Evolutionary conservation across 495 filamentous ascomycete species (phyloP).

Genomic region (Podospora pseudocomata): DNA sequence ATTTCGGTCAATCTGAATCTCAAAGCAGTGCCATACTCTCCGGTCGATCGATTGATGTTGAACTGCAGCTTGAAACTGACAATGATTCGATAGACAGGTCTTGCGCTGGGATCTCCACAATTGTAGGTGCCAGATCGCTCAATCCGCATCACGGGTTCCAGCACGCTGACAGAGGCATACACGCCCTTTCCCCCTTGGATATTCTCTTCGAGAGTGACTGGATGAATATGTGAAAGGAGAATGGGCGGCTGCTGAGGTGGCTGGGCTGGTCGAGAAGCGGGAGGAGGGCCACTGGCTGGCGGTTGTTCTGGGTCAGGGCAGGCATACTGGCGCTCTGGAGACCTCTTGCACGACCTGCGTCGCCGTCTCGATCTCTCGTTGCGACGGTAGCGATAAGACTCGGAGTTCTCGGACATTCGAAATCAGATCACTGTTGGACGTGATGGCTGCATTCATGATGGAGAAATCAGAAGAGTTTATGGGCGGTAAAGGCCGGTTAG

Average conservation of each 20-base stretch:
- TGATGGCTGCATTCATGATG: neutral
- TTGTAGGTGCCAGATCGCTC: constrained; percentile 17
- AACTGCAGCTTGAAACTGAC: constrained; percentile 23
- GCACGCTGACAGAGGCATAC: constrained; percentile 21
- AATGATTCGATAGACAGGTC: constrained; percentile 21
- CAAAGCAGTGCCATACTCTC: constrained; percentile 5
- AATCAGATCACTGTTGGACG: neutral
- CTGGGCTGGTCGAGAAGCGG: neutral
- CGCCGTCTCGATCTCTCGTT: neutral
- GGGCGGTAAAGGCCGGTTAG: neutral
- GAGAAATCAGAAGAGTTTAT: neutral
- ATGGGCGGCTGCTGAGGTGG: neutral
- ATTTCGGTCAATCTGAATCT: neutral
- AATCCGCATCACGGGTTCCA: constrained; percentile 27
- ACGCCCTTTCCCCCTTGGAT: constrained; percentile 17
- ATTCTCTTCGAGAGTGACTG: constrained; percentile 21
- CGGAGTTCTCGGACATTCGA: constrained; percentile 5
- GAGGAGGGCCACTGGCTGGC: neutral
- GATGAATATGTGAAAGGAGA: constrained; percentile 22
- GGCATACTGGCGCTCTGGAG: neutral
- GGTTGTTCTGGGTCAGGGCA: neutral
- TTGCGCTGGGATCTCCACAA: constrained; percentile 1
- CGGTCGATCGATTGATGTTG: constrained; percentile 12
- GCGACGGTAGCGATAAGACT: neutral
- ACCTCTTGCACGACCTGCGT: neutral